A percentile compares a stretch with the other conserved stretches of the same genome.
Conservation (phyloP, 2,329 filamentous ascomycete species). For the Rhynchosporium graminicola region DNA sequence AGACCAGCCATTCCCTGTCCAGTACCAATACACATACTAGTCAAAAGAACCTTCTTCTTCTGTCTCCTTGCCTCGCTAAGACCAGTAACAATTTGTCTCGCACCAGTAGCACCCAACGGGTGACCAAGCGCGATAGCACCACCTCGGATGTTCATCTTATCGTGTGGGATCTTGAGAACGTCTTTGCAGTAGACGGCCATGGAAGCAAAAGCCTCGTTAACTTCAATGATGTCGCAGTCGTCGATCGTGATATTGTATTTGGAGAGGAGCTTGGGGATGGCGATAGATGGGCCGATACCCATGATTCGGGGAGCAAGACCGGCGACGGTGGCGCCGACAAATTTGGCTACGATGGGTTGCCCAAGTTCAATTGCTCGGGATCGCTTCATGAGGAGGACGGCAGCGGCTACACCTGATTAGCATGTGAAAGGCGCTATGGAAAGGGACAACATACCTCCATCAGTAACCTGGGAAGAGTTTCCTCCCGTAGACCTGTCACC, state of each 20-base stretch:
- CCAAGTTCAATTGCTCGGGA: conserved; percentile 82
- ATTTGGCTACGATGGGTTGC: conserved; percentile 93
- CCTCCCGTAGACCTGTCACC: conserved; percentile 86
- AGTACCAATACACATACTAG: conserved; percentile 82
- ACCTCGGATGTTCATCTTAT: conserved; percentile 79
- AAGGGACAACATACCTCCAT: conserved; percentile 63
- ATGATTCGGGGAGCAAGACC: conserved; percentile 93
- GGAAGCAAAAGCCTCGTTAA: conserved; percentile 97
- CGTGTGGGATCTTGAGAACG: conserved; percentile 66
- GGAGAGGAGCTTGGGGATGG: conserved; percentile 78
- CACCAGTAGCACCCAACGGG: conserved; percentile 76
- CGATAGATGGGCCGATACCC: conserved; percentile 79
- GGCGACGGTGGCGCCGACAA: conserved; percentile 85
- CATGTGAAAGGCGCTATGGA: neutral
- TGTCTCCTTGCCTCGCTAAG: conserved; percentile 80
- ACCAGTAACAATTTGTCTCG: conserved; percentile 84
- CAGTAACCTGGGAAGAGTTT: conserved; percentile 93
- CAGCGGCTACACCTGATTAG: conserved; percentile 61
- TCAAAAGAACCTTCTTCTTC: conserved; percentile 88
- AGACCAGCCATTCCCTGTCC: conserved; percentile 69
- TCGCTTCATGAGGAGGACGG: conserved; percentile 90
- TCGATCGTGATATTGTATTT: conserved; percentile 76
- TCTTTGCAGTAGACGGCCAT: conserved; percentile 95
- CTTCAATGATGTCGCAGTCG: conserved; percentile 86
- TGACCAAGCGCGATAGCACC: conserved; percentile 84